Conservation (phyloP, 1,139 yeast genomes). For the Diutina pseudorugosa region DNA sequence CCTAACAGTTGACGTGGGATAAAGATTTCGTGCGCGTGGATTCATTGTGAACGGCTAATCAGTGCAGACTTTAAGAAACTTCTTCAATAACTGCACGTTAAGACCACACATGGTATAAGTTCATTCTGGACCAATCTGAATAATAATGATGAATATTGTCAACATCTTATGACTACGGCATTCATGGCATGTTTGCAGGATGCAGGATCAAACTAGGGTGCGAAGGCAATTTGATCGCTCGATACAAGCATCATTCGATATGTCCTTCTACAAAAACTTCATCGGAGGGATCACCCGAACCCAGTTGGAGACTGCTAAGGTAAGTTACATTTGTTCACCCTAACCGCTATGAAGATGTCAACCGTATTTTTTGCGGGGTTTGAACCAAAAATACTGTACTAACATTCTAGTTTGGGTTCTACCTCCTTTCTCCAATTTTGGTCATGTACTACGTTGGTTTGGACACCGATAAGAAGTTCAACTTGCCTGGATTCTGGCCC, state of each 20-base stretch:
- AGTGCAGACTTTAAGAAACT: neutral
- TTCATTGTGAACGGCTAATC: neutral
- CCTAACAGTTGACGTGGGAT: neutral
- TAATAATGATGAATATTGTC: neutral
- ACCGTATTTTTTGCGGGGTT: neutral
- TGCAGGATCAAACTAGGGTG: neutral
- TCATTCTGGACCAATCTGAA: neutral
- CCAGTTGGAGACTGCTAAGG: slow-evolving; percentile 59
- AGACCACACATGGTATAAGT: neutral
- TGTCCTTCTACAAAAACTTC: slow-evolving; percentile 16
- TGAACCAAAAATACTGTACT: slow-evolving; percentile 9
- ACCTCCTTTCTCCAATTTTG: slow-evolving; percentile 72
- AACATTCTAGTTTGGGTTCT: slow-evolving; percentile 58
- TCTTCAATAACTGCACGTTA: neutral
- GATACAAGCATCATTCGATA: slow-evolving; percentile 9
- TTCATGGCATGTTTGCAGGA: neutral
- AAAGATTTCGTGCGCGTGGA: neutral
- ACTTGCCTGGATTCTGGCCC: slow-evolving; percentile 96
- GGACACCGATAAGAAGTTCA: slow-evolving; percentile 78
- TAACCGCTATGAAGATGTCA: neutral
- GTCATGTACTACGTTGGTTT: slow-evolving; percentile 90
- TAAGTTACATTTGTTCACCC: slow-evolving; percentile 17
- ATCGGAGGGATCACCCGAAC: slow-evolving; percentile 36
- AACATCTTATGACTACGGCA: neutral
- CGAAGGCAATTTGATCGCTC: neutral